Percentiles rank a stretch among this genome's conserved stretches.
phyloP scores from a whole-genome alignment of 768 basidiomycete species.

The Termitomyces sp. region DNA sequence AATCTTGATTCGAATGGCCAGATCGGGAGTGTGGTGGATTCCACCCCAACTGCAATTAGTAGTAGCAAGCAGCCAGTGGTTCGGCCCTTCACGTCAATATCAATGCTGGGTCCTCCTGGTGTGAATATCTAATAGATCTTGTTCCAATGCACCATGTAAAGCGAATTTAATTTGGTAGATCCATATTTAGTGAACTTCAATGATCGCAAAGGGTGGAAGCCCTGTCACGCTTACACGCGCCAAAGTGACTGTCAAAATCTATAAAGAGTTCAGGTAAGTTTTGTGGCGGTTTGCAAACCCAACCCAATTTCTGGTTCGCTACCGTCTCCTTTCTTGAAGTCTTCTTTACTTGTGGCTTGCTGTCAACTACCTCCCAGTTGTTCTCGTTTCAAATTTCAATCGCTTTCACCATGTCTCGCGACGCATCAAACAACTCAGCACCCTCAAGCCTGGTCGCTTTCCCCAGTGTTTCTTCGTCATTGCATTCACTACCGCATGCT shows the following conservation, averaged over 20 bases:
- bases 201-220: conserved; percentile 22
- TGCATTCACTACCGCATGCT: conserved; percentile 66
- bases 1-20: conserved; percentile 17
- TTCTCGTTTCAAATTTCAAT: conserved; percentile 5
- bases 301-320: conserved; percentile 10
- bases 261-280: conserved; percentile 26
- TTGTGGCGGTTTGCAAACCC: conserved; percentile 17
- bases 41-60: conserved; percentile 1
- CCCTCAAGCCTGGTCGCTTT: conserved; percentile 60
- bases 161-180: conserved; percentile 20
- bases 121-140: conserved; percentile 15
- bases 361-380: conserved; percentile 10
- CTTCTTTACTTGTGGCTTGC: conserved; percentile 9
- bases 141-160: conserved; percentile 13
- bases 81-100: conserved; percentile 1
- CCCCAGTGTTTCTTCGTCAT: conserved; percentile 64
- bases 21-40: conserved; percentile 15
- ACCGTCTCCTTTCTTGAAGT: conserved; percentile 9
- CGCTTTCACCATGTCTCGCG: conserved; percentile 27
- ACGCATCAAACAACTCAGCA: conserved; percentile 28
- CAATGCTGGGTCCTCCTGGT: conserved; percentile 7
- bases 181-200: conserved; percentile 17
- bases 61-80: conserved; percentile 5
- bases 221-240: conserved; percentile 26
- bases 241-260: conserved; percentile 10